Percentiles rank a stretch among this genome's conserved stretches.
Conservation (phyloP, 495 filamentous ascomycete species). For the Aspergillus asperescens region DNA sequence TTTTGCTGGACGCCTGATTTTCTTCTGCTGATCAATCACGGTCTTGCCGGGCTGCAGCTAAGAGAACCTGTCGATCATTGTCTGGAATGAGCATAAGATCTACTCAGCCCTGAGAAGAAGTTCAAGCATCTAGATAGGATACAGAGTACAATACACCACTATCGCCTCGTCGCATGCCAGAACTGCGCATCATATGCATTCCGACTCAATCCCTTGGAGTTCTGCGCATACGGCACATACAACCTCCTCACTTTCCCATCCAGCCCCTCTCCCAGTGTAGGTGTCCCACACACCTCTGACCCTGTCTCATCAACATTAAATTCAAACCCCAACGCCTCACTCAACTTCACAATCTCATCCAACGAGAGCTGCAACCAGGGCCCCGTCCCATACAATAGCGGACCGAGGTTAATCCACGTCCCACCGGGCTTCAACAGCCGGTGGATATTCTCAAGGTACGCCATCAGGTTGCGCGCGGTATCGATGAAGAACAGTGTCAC, state of each 20-base stretch:
- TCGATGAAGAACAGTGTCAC: constrained; percentile 50
- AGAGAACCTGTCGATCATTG: no score
- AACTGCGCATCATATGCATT: constrained; percentile 27
- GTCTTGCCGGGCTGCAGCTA: no score
- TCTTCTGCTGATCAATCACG: no score
- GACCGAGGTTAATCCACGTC: constrained; percentile 44
- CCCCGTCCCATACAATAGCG: constrained; percentile 28
- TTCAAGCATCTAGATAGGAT: no score
- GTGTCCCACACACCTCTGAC: constrained; percentile 6
- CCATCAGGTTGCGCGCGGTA: constrained; percentile 42
- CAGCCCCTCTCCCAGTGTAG: constrained; percentile 3
- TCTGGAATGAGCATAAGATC: no score
- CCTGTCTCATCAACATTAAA: constrained; percentile 12
- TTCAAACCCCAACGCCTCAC: constrained; percentile 15
- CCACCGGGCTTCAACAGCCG: constrained; percentile 35
- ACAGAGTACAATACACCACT: background rate
- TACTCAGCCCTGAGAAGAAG: no score
- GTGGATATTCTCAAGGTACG: constrained; percentile 41
- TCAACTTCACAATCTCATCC: constrained; percentile 20
- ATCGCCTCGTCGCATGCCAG: constrained; percentile 15
- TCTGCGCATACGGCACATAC: constrained; percentile 20
- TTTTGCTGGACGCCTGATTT: no score
- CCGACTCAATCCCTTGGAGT: constrained; percentile 21
- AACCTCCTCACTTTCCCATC: constrained; percentile 6
- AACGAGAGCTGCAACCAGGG: constrained; percentile 25